Percentiles rank a stretch among this genome's conserved stretches.
phyloP scores from a whole-genome alignment of 768 basidiomycete genomes.

The Hydnum rufescens region DNA sequence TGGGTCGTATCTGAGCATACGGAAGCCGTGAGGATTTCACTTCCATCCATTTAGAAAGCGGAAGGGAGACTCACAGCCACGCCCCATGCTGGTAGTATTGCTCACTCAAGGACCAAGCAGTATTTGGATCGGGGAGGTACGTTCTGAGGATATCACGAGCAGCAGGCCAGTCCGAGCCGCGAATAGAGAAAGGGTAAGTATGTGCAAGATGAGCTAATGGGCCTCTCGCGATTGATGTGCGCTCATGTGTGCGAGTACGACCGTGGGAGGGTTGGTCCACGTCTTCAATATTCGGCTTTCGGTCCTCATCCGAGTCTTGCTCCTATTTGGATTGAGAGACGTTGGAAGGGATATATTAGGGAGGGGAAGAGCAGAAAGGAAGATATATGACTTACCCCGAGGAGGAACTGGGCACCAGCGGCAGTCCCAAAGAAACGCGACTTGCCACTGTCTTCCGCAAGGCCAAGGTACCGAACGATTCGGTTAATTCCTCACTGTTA shows the following conservation, averaged over 20 bases:
- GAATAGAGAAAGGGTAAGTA: slow-evolving; percentile 2
- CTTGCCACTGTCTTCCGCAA: slow-evolving; percentile 8
- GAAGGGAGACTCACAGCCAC: slow-evolving; percentile 7
- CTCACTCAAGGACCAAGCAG: neutral
- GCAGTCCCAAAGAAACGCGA: slow-evolving; percentile 9
- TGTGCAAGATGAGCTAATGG: slow-evolving; percentile 5
- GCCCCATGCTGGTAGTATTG: slow-evolving; percentile 7
- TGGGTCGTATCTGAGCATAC: slow-evolving; percentile 7
- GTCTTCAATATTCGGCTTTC: too few relatives aligned
- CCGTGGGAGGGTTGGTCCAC: too few relatives aligned
- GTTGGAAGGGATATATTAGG: neutral
- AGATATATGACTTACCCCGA: slow-evolving; percentile 6
- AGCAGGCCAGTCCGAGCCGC: neutral
- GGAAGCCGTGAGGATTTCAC: slow-evolving; percentile 1
- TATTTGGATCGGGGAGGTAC: neutral
- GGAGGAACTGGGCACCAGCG: slow-evolving; percentile 10
- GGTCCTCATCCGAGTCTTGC: too few relatives aligned
- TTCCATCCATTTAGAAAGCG: neutral
- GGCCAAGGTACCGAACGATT: slow-evolving; percentile 9
- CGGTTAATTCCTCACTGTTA: slow-evolving; percentile 4
- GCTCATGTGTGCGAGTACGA: too few relatives aligned
- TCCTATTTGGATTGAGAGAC: too few relatives aligned
- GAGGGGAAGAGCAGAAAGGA: neutral
- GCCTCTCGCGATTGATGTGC: too few relatives aligned
- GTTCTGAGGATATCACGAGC: neutral